A percentile compares a stretch with the other conserved stretches of the same genome.
These are phyloP conservation scores for Phytophthora nicotianae DNA, from an alignment of 352 stramenopile genomes.

Conservation along the genomic window DNA sequence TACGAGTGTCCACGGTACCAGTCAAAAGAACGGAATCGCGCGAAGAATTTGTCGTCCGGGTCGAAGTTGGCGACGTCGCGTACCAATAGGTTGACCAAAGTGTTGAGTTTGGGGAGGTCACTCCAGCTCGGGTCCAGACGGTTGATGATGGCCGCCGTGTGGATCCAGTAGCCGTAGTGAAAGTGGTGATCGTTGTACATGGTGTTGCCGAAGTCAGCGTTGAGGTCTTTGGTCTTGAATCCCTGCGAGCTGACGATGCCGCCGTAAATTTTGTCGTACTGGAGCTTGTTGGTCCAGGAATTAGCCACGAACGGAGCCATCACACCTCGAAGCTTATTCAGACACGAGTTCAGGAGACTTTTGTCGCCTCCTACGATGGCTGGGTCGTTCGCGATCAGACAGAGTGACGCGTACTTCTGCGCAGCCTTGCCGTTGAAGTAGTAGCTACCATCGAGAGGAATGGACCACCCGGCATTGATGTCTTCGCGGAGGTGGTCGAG, in stretches of 20 bases:
- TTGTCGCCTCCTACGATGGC: slow-evolving; percentile 44
- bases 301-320: slow-evolving; percentile 57
- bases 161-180: slow-evolving; percentile 78
- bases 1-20: slow-evolving; percentile 77
- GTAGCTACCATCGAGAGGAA: slow-evolving; percentile 60
- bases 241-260: slow-evolving; percentile 62
- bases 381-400: slow-evolving; percentile 58
- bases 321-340: slow-evolving; percentile 44
- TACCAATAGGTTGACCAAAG: slow-evolving; percentile 43
- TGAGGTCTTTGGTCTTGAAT: slow-evolving; percentile 57
- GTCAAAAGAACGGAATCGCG: slow-evolving; percentile 65
- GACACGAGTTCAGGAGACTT: slow-evolving; percentile 44
- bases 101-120: slow-evolving; percentile 44
- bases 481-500: slow-evolving; percentile 48
- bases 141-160: slow-evolving; percentile 55
- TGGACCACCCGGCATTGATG: slow-evolving; percentile 49
- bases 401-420: slow-evolving; percentile 67
- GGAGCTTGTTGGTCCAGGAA: slow-evolving; percentile 50
- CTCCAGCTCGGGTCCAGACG: slow-evolving; percentile 49
- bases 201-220: slow-evolving; percentile 75
- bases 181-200: slow-evolving; percentile 84
- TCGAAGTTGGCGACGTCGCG: slow-evolving; percentile 65
- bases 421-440: slow-evolving; percentile 72
- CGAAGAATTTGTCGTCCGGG: slow-evolving; percentile 47
- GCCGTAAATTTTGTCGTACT: slow-evolving; percentile 62